phyloP scores from a whole-genome alignment of 2,329 filamentous ascomycete species.

The Aspergillus tanneri region DNA sequence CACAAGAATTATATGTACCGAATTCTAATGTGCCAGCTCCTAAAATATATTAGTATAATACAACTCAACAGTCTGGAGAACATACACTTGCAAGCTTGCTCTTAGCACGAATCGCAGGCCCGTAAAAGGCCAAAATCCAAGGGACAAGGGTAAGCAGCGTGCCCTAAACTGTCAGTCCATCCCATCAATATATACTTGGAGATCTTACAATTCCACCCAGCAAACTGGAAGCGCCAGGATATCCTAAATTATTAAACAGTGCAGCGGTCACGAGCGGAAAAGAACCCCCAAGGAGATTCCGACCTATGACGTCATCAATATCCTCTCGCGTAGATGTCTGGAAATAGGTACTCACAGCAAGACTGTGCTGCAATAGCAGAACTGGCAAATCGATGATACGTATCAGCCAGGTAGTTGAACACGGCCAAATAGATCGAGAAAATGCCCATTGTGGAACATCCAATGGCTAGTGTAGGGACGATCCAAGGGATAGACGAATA shows the following conservation, averaged over 20 bases:
- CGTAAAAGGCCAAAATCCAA: constrained; percentile 79
- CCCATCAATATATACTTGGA: neutral
- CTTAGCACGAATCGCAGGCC: constrained; percentile 69
- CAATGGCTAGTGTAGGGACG: constrained; percentile 67
- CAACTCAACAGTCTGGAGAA: constrained; percentile 1
- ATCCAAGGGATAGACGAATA: constrained; percentile 67
- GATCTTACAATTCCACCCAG: constrained; percentile 67
- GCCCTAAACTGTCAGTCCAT: constrained; percentile 35
- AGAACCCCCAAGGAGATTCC: constrained; percentile 76
- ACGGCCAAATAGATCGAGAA: constrained; percentile 82
- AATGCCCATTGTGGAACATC: constrained; percentile 78
- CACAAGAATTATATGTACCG: neutral
- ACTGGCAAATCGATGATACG: constrained; percentile 79
- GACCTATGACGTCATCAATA: constrained; percentile 35
- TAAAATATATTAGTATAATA: neutral
- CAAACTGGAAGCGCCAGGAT: constrained; percentile 68
- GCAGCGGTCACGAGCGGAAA: constrained; percentile 75
- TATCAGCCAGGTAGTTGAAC: constrained; percentile 91
- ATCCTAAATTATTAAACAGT: constrained; percentile 72
- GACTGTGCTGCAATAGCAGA: constrained; percentile 84
- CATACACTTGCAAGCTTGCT: constrained; percentile 72
- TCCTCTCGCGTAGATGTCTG: no score
- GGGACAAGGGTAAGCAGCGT: constrained; percentile 72
- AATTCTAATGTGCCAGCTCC: constrained; percentile 9
- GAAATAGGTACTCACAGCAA: constrained; percentile 67